These are phyloP conservation scores for Rosa persica DNA, from an alignment of 306 rosid genomes.

Conservation along the genomic window DNA sequence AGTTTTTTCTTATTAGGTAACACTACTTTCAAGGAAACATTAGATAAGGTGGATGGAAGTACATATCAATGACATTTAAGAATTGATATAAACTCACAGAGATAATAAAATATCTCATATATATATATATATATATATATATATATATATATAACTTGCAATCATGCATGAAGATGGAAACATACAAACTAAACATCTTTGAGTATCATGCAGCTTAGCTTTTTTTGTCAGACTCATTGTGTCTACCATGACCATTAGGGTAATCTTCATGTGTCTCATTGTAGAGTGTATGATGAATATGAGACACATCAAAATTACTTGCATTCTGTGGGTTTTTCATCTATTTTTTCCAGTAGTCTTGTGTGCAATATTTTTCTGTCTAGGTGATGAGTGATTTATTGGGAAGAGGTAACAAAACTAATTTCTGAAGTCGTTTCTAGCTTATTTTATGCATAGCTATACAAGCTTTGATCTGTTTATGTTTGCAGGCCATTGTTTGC, in stretches of 20 bases:
- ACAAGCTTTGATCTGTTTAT: conserved; percentile 20
- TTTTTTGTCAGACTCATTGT: not conserved
- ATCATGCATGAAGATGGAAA: not conserved
- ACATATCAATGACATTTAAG: not conserved
- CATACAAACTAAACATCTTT: not conserved
- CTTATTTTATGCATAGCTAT: not conserved
- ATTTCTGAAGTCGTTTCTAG: not conserved
- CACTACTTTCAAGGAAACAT: not conserved
- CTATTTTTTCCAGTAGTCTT: not conserved
- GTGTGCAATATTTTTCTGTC: not conserved
- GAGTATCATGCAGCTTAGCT: not conserved
- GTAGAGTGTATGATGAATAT: not conserved
- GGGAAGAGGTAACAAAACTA: too few species aligned
- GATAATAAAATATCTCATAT: not conserved
- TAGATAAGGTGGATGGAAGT: not conserved
- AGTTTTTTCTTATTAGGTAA: not conserved
- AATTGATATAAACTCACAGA: not conserved
- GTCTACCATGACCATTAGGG: not conserved
- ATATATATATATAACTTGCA: not conserved
- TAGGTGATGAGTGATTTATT: too few species aligned
- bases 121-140: too few species aligned
- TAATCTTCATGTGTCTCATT: not conserved
- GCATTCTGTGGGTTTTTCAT: not conserved
- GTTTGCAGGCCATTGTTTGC: conserved; percentile 71
- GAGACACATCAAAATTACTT: not conserved